These are phyloP conservation scores for Furcasterigmium furcatum DNA, from an alignment of 2,329 filamentous ascomycete genomes.

Conservation along the genomic window DNA sequence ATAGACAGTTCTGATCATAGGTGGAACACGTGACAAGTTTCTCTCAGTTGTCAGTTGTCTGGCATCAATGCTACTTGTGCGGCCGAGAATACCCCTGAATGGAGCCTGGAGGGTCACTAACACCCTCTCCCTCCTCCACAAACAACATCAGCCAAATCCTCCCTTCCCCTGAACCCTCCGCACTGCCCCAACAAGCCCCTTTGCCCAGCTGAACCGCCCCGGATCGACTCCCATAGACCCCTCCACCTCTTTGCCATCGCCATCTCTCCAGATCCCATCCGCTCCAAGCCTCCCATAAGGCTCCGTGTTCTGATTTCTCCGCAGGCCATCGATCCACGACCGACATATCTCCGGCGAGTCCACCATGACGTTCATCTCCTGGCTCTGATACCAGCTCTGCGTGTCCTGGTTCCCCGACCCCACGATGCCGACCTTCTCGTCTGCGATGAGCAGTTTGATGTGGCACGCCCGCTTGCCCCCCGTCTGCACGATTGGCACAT, in stretches of 20 bases:
- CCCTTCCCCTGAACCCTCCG: slow-evolving; percentile 49
- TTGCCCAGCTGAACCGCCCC: slow-evolving; percentile 55
- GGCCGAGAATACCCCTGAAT: too few relatives aligned
- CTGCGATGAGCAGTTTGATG: slow-evolving; percentile 74
- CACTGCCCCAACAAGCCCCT: slow-evolving; percentile 53
- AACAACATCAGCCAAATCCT: neutral
- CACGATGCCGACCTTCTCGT: slow-evolving; percentile 65
- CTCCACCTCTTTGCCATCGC: slow-evolving; percentile 41
- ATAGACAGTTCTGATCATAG: too few relatives aligned
- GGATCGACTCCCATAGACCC: slow-evolving; percentile 50
- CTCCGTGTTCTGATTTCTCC: slow-evolving; percentile 60
- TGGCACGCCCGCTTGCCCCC: slow-evolving; percentile 69
- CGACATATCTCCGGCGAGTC: slow-evolving; percentile 60
- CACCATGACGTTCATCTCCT: slow-evolving; percentile 75
- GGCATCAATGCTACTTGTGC: too few relatives aligned
- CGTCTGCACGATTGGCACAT: slow-evolving; percentile 60
- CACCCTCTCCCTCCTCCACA: too few relatives aligned
- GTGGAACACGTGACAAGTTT: too few relatives aligned
- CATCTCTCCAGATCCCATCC: slow-evolving; percentile 62
- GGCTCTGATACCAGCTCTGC: slow-evolving; percentile 74
- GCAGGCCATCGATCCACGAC: slow-evolving; percentile 13
- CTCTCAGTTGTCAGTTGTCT: too few relatives aligned
- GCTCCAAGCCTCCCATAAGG: slow-evolving; percentile 45
- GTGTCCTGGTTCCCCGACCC: slow-evolving; percentile 80
- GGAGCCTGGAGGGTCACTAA: too few relatives aligned